Base-by-base conservation (phyloP, 2,329 filamentous ascomycete genomes). In the Albophoma yamanashiensis region DNA sequence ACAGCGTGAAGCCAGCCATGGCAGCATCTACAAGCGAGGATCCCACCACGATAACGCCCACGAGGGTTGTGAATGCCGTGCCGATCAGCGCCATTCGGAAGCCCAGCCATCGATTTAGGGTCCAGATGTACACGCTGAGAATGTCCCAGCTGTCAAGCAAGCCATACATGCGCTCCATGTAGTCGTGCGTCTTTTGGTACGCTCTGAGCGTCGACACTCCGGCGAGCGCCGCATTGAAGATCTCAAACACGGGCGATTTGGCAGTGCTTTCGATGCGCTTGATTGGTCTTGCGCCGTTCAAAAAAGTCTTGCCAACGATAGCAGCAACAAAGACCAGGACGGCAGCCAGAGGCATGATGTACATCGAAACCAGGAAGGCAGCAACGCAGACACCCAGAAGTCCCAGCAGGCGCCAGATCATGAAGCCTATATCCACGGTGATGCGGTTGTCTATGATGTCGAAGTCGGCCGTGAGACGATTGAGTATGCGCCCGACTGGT, bases 201-300 rank as follows among this genome's bases (percentile, higher is more conserved):
- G 88, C 87, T 15, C 90, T 84, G 58, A 94, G 90, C 0, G 89
- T 92, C 1, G 84, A 79, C 22, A 94, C 83, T 6, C 90, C 90
- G 0, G 83, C 81, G 12, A 93, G 79, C 0, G 88, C 84, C 1
- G 88, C 85, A 14, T 86, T 87, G 66, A 93, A 92, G 63, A 90
- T 85, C 70, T 93, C 89, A 66, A 91, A 92, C 1, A 93, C 85
- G 0, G 90, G 90, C 0, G 86, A 89, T 71, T 91, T 92, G 59
- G 85, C 82, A 3, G 82, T 90, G 64, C 86, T 90, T 71, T 93
- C 89, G 1, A 93, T 80, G 6, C 90, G 81, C 74, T 92, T 93
- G 62, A 89, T 80, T 39, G 91, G 89, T 45, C 90, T 80, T 0
- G 89, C 89, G 1, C 82, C 89, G n/a, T 81, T 74, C 7, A 94